Base-by-base conservation (phyloP, 140 eudicot genomes). In the Cichorium intybus region DNA sequence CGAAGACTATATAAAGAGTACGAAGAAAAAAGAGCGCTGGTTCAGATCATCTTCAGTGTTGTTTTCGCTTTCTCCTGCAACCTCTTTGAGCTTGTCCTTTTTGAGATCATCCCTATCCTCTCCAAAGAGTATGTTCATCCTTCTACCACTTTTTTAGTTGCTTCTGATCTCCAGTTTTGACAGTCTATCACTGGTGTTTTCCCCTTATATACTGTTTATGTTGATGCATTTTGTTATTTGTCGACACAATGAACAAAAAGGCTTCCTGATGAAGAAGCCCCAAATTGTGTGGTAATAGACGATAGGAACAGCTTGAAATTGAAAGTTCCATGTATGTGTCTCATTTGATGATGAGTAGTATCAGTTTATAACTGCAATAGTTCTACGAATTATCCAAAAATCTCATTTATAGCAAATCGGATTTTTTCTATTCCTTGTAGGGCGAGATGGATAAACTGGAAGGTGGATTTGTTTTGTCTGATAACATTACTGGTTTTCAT, bases 401-500 rank as follows among this genome's bases (percentile, higher is more conserved):
- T 18, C 70, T 15, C 46, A 53, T 45, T 47, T 67, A 14, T 17
- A 24, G 15, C 20, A 79, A 59, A 48, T 63, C 56, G 53, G 49
- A 60, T 22, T 11, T 48, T 54, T 64, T 46, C 51, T 58, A 9
- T 56, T 70, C 9, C 35, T 53, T 79, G 71, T 57, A 88, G 96
- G 90, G 93, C 99, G 3, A 83, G 99, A 74, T 93, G 99, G 99
- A 67, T 93, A 81, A 93, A 88, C 82, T 93, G 99, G 99, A 93
- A 88, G 90, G 86, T 88, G 86, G 99, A 93, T 72, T 72, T 93
- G 80, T 85, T 93, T 68, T 93, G 99, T 77, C 72, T 93, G 78
- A 93, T 93, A 31, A 70, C 86, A 56, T 70, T 93, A 51, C 85
- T 93, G 75, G 97, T 93, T 47, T 93, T 93, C 85, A 88, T 93